Evolutionary conservation across 192 early-diverging fungal species (phyloP).

Genomic region (Backusella mclennaniae): DNA sequence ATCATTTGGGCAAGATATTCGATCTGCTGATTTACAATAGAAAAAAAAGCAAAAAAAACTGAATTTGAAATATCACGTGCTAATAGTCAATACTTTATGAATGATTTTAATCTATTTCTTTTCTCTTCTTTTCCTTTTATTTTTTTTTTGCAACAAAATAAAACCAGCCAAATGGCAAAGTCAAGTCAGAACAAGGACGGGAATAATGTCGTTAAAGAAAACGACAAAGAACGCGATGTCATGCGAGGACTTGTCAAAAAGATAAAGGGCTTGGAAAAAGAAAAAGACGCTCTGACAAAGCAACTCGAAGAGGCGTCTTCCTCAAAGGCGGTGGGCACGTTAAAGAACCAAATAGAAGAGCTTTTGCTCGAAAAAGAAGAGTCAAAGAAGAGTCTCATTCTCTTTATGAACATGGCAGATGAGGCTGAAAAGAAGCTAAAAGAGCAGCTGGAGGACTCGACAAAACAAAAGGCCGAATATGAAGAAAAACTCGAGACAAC

Average conservation of each 20-base stretch:
- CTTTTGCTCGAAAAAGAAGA: constrained; percentile 33
- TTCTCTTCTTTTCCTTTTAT: background rate
- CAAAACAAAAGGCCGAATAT: constrained; percentile 25
- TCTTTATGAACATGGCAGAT: constrained; percentile 27
- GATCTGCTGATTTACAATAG: too few relatives aligned
- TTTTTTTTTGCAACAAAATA: background rate
- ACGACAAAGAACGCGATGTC: constrained; percentile 33
- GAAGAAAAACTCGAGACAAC: constrained; percentile 17
- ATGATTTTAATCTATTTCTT: background rate
- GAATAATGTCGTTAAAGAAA: background rate
- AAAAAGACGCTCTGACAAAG: constrained; percentile 13
- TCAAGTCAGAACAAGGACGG: background rate
- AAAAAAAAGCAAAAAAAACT: too few relatives aligned
- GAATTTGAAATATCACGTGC: background rate
- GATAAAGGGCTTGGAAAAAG: constrained; percentile 26
- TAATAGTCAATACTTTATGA: background rate
- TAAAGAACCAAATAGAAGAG: constrained; percentile 34
- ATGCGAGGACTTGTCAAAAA: constrained; percentile 34
- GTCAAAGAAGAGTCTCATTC: constrained; percentile 27
- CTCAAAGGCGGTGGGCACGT: background rate
- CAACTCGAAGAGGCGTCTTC: constrained; percentile 18
- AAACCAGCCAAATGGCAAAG: background rate
- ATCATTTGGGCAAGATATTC: too few relatives aligned
- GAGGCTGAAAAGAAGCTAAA: constrained; percentile 23
- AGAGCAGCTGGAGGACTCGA: constrained; percentile 17